Base-by-base conservation (phyloP, 2,329 filamentous ascomycete genomes). In the Mollisiaceae sp. region DNA sequence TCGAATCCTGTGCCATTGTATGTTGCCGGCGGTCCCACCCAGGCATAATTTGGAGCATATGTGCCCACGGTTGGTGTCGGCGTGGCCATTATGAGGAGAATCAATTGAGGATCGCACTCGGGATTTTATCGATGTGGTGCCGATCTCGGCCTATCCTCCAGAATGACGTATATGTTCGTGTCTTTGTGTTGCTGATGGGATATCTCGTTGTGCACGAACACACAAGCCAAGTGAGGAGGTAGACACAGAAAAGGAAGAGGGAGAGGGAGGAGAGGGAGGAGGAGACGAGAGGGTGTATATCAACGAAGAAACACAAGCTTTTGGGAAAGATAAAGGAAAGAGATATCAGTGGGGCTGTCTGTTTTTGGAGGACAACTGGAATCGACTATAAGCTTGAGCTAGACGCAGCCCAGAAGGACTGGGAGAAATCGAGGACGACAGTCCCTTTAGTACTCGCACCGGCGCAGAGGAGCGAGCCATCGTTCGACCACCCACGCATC, bases 1-100 rank as follows among this genome's bases (percentile, higher is more conserved):
- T 69, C 70, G 39, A 60, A 52, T 12, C 70, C 79, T 62, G 87
- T 89, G 77, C 86, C 87, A 80, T 90, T 90, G 79, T 89, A 90
- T 65, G 75, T 77, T 70, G 82, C 75, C 45, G 88, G 87, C 55
- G 86, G 77, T 63, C 88, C 87, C 70, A 85, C 78, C 78, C 85
- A 85, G 61, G 82, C 78, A 77, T 89, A 88, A 69, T 70, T 74
- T 22, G 73, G 73, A 24, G 67, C 59, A 65, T 69, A 76, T 39
- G 58, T 54, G 43, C 50, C 43, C 24, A 43, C 54, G 35, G 56
- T 47, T 35, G 43, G 52, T 20, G 52, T 55, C 15, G 52, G 24
- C 15, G 52, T 38, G 24, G 52, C 45, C 71, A 73, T 73, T 36
- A 54, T 64, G 38, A 60, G 36, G 58, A 41, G n/a, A 62, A 38